These are phyloP conservation scores for Basidiobolus heterosporus DNA, from an alignment of 371 early-diverging fungal species.

Conservation along the genomic window DNA sequence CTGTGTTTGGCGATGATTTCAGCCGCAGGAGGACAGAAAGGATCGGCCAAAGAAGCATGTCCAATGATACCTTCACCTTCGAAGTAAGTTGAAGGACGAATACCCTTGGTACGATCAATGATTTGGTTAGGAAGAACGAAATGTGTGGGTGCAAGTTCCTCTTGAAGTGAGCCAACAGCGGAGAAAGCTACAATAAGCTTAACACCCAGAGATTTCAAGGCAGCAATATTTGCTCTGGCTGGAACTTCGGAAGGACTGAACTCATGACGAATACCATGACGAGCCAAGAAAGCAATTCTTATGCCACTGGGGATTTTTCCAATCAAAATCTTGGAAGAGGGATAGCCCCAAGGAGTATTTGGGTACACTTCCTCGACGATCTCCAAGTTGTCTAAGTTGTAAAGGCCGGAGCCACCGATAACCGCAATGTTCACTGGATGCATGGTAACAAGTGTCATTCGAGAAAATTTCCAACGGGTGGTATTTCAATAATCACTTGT, in stretches of 20 bases:
- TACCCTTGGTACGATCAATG: constrained; percentile 92
- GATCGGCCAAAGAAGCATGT: constrained; percentile 85
- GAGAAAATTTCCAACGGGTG: too few species aligned
- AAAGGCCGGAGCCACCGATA: constrained; percentile 92
- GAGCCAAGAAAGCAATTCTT: constrained; percentile 88
- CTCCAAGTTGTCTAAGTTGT: constrained; percentile 72
- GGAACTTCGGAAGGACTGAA: constrained; percentile 82
- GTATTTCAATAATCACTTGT: too few species aligned
- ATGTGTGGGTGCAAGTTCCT: constrained; percentile 84
- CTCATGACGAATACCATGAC: constrained; percentile 82
- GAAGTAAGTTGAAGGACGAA: constrained; percentile 72
- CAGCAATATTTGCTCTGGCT: constrained; percentile 90
- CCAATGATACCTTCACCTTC: constrained; percentile 71
- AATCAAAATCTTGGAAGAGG: constrained; percentile 58
- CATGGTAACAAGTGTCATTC: too few species aligned
- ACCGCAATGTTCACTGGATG: constrained; percentile 58
- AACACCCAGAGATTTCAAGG: constrained; percentile 83
- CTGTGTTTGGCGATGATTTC: constrained; percentile 33
- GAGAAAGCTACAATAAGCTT: constrained; percentile 86
- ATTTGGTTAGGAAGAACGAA: constrained; percentile 87
- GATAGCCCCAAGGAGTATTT: constrained; percentile 86
- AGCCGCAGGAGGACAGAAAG: constrained; percentile 68
- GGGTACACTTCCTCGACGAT: constrained; percentile 70
- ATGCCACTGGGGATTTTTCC: constrained; percentile 46
- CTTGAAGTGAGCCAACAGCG: constrained; percentile 80